Conservation (phyloP, 192 early-diverging fungal genomes). For the Cladochytrium replicatum region DNA sequence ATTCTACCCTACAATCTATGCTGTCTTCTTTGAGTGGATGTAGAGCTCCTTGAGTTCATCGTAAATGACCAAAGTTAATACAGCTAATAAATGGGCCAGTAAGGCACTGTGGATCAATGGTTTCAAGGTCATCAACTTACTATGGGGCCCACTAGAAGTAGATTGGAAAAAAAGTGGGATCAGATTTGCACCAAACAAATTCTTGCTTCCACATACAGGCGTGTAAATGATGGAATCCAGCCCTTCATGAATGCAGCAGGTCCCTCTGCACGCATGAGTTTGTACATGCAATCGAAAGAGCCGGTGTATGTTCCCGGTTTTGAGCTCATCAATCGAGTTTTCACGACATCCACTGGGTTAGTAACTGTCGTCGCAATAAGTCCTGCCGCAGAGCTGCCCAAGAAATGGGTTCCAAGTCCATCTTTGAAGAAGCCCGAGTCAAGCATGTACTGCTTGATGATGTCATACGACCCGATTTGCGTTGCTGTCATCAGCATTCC, state of each 20-base stretch:
- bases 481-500: conserved; percentile 23
- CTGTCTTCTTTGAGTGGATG: too few relatives aligned
- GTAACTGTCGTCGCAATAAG: conserved; percentile 24
- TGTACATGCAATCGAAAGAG: not conserved
- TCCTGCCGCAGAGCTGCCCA: conserved; percentile 10
- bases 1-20: too few relatives aligned
- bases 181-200: too few relatives aligned
- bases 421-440: conserved; percentile 10
- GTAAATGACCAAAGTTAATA: too few relatives aligned
- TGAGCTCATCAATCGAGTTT: conserved; percentile 16
- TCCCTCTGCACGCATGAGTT: conserved; percentile 18
- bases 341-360: conserved; percentile 19
- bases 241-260: conserved; percentile 21
- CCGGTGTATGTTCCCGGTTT: conserved; percentile 5
- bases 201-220: not conserved
- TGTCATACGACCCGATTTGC: conserved; percentile 6
- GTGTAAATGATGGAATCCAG: conserved; percentile 13
- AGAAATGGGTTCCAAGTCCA: conserved; percentile 13
- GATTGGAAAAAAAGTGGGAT: too few relatives aligned
- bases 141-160: too few relatives aligned
- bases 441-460: conserved; percentile 10
- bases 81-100: too few relatives aligned
- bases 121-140: too few relatives aligned
- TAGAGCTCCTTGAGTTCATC: too few relatives aligned
- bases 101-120: too few relatives aligned